Percentiles rank a stretch among this genome's conserved stretches.
Conservation (phyloP, 306 rosid species). For the Castanospermum australe region DNA sequence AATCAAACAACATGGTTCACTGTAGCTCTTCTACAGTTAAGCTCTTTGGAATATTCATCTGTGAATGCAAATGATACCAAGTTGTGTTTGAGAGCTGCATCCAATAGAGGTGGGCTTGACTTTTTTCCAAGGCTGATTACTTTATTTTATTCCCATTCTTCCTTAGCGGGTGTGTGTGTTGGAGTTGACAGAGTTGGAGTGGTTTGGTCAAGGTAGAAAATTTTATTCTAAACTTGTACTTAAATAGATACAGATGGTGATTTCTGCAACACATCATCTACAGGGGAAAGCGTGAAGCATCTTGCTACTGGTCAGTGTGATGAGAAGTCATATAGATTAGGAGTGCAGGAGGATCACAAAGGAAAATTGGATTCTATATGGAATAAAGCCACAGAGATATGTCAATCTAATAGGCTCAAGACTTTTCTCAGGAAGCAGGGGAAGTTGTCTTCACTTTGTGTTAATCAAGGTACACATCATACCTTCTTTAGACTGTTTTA, state of each 20-base stretch:
- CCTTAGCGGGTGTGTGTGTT: not conserved
- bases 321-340: slow-evolving; percentile 38
- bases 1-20: slow-evolving; percentile 89
- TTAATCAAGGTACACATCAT: slow-evolving; percentile 55
- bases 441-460: slow-evolving; percentile 61
- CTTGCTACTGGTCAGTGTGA: slow-evolving; percentile 38
- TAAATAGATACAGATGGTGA: slow-evolving; percentile 45
- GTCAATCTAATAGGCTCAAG: slow-evolving; percentile 60
- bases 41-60: slow-evolving; percentile 56
- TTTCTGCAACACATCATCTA: slow-evolving; percentile 40
- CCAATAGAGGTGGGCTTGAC: slow-evolving; percentile 45
- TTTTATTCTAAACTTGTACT: slow-evolving; percentile 23
- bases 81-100: slow-evolving; percentile 36
- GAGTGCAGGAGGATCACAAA: slow-evolving; percentile 48
- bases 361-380: slow-evolving; percentile 71
- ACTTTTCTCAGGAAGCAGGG: slow-evolving; percentile 74
- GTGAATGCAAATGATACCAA: slow-evolving; percentile 45
- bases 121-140: not conserved
- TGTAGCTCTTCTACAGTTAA: slow-evolving; percentile 81
- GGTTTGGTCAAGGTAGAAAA: not conserved
- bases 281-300: slow-evolving; percentile 53
- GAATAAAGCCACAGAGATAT: slow-evolving; percentile 67
- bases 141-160: not conserved
- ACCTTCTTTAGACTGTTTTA: not conserved
- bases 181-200: not conserved